phyloP scores from a whole-genome alignment of 352 stramenopile genomes.

The Phytopythium oedochilum region DNA sequence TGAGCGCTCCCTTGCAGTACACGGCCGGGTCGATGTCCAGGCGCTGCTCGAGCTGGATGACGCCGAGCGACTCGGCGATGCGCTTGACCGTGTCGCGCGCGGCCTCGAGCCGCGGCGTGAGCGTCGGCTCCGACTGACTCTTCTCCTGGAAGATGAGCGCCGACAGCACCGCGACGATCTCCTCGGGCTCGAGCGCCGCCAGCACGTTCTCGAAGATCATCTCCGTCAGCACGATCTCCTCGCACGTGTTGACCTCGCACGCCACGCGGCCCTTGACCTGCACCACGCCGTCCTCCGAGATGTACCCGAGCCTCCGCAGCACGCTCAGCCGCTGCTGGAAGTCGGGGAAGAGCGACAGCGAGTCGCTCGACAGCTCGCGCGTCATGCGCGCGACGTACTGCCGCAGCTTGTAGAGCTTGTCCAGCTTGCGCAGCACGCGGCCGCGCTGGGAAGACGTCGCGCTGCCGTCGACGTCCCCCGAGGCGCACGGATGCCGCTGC shows the following conservation, averaged over 20 bases:
- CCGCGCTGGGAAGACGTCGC: constrained; percentile 20
- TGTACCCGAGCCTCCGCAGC: constrained; percentile 93
- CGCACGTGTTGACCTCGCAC: constrained; percentile 98
- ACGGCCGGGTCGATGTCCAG: constrained; percentile 89
- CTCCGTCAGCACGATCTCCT: constrained; percentile 97
- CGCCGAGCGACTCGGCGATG: constrained; percentile 73
- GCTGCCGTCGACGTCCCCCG: constrained; percentile 9
- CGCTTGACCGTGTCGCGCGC: constrained; percentile 87
- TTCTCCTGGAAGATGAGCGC: constrained; percentile 97
- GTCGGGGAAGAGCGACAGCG: constrained; percentile 95
- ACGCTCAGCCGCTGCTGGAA: constrained; percentile 94
- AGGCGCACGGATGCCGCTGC: constrained; percentile 43
- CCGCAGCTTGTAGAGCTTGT: constrained; percentile 71
- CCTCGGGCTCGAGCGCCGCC: constrained; percentile 93
- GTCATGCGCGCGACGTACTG: constrained; percentile 58
- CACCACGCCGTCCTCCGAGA: constrained; percentile 86
- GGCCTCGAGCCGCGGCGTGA: constrained; percentile 64
- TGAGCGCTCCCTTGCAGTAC: constrained; percentile 90
- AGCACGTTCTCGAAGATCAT: constrained; percentile 99
- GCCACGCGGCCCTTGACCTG: constrained; percentile 96
- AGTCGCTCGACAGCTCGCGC: constrained; percentile 80
- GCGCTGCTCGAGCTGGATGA: constrained; percentile 82
- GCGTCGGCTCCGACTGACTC: constrained; percentile 65
- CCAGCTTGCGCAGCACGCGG: constrained; percentile 61
- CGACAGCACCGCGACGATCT: constrained; percentile 96